A percentile compares a stretch with the other conserved stretches of the same genome.
phyloP scores from a whole-genome alignment of 192 early-diverging fungal species.

The Podila minutissima region DNA sequence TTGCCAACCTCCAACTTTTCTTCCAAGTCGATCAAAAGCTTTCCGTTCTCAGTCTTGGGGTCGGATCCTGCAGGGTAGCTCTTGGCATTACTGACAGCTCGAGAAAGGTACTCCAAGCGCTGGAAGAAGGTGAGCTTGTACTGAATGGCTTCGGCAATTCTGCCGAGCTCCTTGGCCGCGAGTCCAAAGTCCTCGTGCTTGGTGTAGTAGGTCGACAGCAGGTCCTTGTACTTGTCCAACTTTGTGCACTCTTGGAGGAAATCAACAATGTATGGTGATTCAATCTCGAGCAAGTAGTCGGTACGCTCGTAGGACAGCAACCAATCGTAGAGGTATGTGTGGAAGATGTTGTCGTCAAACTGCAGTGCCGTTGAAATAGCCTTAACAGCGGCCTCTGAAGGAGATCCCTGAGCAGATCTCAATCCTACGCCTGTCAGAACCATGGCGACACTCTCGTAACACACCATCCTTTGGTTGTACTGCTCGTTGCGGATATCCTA shows the following conservation, averaged over 20 bases:
- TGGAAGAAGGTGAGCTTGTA: conserved; percentile 49
- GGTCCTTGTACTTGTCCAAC: conserved; percentile 58
- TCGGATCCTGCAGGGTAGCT: conserved; percentile 58
- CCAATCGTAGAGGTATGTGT: conserved; percentile 74
- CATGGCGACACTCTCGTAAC: conserved; percentile 23
- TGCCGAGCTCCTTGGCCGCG: conserved; percentile 61
- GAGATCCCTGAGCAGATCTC: conserved; percentile 33
- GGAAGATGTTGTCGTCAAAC: conserved; percentile 69
- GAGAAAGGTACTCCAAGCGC: conserved; percentile 71
- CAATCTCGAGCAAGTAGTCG: conserved; percentile 61
- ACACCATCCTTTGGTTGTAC: conserved; percentile 25
- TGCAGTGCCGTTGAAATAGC: conserved; percentile 54
- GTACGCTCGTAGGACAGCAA: conserved; percentile 58
- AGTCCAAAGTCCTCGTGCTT: conserved; percentile 62
- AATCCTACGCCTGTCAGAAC: conserved; percentile 36
- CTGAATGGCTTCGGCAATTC: conserved; percentile 57
- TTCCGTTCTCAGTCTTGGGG: conserved; percentile 55
- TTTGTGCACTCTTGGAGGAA: conserved; percentile 58
- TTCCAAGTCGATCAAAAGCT: conserved; percentile 62
- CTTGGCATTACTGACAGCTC: conserved; percentile 72
- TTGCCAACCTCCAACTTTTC: conserved; percentile 69
- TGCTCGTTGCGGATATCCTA: conserved; percentile 36
- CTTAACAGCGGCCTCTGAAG: conserved; percentile 33
- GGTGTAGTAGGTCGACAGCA: conserved; percentile 77
- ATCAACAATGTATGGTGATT: conserved; percentile 56